Percentiles rank a stretch among this genome's conserved stretches.
These are phyloP conservation scores for Tagetes patula DNA, from an alignment of 129 eudicot species.

Conservation along the genomic window DNA sequence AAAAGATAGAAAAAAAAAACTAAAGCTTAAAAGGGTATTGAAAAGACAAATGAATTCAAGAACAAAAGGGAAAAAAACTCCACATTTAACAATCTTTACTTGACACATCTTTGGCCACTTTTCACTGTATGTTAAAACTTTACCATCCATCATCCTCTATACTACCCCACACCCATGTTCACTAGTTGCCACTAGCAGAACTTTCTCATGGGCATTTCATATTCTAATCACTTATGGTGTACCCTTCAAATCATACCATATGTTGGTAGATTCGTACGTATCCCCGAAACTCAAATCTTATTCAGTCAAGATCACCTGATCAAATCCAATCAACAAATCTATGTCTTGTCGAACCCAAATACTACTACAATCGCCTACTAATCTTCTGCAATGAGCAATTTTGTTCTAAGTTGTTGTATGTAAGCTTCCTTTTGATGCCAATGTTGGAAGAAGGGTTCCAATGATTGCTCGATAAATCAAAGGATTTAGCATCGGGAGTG, in stretches of 20 bases:
- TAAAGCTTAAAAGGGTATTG: constrained; percentile 42
- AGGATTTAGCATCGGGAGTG: constrained; percentile 40
- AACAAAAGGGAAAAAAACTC: constrained; percentile 20
- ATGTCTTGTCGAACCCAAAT: constrained; percentile 23
- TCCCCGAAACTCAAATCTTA: constrained; percentile 26
- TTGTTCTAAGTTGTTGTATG: constrained; percentile 43
- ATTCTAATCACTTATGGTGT: constrained; percentile 28
- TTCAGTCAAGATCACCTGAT: constrained; percentile 30
- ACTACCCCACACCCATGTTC: constrained; percentile 32
- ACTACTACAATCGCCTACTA: constrained; percentile 28
- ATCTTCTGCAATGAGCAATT: constrained; percentile 36
- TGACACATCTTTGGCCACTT: constrained; percentile 26
- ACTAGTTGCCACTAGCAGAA: constrained; percentile 45
- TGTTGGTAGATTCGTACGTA: constrained; percentile 37
- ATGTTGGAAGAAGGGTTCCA: constrained; percentile 37
- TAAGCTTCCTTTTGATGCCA: constrained; percentile 54
- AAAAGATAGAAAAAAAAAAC: constrained; percentile 30
- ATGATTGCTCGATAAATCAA: constrained; percentile 21
- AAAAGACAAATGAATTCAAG: constrained; percentile 39
- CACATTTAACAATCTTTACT: constrained; percentile 31
- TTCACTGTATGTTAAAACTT: constrained; percentile 45
- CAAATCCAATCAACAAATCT: constrained; percentile 40
- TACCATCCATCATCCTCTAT: constrained; percentile 28
- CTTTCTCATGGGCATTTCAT: constrained; percentile 31
- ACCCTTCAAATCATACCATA: constrained; percentile 44